Conservation (phyloP, 2,329 filamentous ascomycete genomes). For the Sporothrix sp. region DNA sequence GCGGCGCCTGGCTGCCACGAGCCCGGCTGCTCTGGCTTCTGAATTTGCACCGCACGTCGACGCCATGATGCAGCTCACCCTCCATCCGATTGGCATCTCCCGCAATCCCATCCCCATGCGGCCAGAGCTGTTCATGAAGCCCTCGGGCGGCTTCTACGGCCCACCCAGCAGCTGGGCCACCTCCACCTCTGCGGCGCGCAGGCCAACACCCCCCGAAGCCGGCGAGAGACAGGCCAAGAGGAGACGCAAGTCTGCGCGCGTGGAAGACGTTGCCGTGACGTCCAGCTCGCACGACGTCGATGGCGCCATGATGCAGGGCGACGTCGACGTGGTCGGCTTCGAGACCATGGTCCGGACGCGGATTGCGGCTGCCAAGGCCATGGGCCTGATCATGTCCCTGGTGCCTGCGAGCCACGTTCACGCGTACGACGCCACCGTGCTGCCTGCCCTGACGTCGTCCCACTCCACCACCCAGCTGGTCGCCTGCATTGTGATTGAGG, state of each 20-base stretch:
- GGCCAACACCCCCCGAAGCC: constrained; percentile 42
- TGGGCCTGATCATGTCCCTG: constrained; percentile 72
- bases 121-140: constrained; percentile 76
- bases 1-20: constrained; percentile 50
- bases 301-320: constrained; percentile 94
- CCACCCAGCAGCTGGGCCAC: constrained; percentile 31
- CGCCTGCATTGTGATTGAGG: constrained; percentile 75
- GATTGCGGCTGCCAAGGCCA: constrained; percentile 74
- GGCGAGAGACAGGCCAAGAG: constrained; percentile 61
- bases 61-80: constrained; percentile 71
- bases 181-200: constrained; percentile 34
- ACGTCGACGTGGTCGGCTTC: constrained; percentile 85
- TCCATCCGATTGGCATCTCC: constrained; percentile 87
- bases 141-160: constrained; percentile 77
- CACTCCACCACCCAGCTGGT: constrained; percentile 82
- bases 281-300: constrained; percentile 89
- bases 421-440: constrained; percentile 53
- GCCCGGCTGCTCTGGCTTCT: constrained; percentile 53
- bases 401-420: constrained; percentile 57
- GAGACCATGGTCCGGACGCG: constrained; percentile 84
- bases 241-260: constrained; percentile 75
- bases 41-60: constrained; percentile 69
- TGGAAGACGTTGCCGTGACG: constrained; percentile 54
- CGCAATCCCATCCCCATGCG: constrained; percentile 92
- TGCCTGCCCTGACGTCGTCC: constrained; percentile 59